A percentile compares a stretch with the other conserved stretches of the same genome.
Evolutionary conservation across 2,329 filamentous ascomycete species (phyloP).

Genomic region (Aspergillus transmontanensis): DNA sequence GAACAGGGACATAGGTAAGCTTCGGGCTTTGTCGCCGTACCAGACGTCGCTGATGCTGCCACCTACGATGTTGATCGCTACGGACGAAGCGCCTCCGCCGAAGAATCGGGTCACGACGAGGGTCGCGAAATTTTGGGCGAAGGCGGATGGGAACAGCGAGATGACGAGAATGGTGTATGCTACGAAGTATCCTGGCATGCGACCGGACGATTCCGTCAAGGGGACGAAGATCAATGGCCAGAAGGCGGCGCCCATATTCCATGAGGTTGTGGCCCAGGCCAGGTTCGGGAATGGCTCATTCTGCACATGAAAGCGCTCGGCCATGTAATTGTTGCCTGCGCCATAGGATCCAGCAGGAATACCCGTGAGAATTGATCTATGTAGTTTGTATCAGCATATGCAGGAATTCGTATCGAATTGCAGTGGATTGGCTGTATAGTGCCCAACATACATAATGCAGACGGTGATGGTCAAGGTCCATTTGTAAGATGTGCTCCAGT

Average conservation of each 20-base stretch:
- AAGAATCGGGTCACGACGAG: conserved; percentile 49
- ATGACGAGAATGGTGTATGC: conserved; percentile 45
- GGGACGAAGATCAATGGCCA: conserved; percentile 41
- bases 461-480: conserved; percentile 46
- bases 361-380: conserved; percentile 44
- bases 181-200: conserved; percentile 47
- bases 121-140: conserved; percentile 50
- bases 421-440: not conserved
- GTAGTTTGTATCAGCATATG: not conserved
- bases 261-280: conserved; percentile 37
- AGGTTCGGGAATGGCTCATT: conserved; percentile 38
- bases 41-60: conserved; percentile 41
- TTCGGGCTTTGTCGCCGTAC: conserved; percentile 41
- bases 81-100: conserved; percentile 46
- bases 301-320: conserved; percentile 33
- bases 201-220: conserved; percentile 45
- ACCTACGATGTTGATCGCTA: conserved; percentile 46
- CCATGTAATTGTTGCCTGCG: conserved; percentile 35
- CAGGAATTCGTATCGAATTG: not conserved
- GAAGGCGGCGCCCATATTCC: conserved; percentile 43
- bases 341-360: conserved; percentile 46
- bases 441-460: conserved; percentile 41
- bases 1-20: conserved; percentile 47
- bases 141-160: conserved; percentile 45
- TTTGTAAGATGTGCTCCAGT: conserved; percentile 45